phyloP scores from a whole-genome alignment of 371 early-diverging fungal genomes.

The Apophysomyces trapeziformis region DNA sequence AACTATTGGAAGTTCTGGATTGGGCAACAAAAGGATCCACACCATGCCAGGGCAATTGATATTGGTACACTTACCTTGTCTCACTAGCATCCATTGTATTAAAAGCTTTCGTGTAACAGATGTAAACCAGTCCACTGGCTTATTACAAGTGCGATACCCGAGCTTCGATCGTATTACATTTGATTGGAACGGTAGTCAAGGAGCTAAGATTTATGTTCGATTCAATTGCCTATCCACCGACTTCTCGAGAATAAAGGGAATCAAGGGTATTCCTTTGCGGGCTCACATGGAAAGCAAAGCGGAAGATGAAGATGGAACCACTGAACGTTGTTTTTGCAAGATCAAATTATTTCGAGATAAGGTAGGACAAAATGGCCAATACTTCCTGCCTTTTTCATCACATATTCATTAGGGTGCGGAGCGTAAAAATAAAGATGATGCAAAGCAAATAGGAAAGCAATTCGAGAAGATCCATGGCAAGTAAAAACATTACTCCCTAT shows the following conservation, averaged over 20 bases:
- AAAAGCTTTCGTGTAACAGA: conserved; percentile 22
- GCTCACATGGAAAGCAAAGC: conserved; percentile 60
- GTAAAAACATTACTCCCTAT: neutral
- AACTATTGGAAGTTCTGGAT: conserved; percentile 84
- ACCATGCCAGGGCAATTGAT: conserved; percentile 55
- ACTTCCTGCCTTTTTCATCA: neutral
- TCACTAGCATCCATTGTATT: neutral
- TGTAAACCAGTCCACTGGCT: conserved; percentile 39
- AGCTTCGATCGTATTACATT: conserved; percentile 71
- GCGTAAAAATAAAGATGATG: conserved; percentile 54
- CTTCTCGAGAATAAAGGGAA: conserved; percentile 76
- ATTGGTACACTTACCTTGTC: conserved; percentile 30
- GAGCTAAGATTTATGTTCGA: conserved; percentile 64
- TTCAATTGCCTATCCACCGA: conserved; percentile 80
- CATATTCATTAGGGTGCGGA: conserved; percentile 14
- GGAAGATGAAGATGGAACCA: conserved; percentile 10
- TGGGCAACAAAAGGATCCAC: conserved; percentile 62
- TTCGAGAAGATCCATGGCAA: conserved; percentile 16
- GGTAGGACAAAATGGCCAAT: conserved; percentile 29
- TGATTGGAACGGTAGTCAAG: conserved; percentile 69
- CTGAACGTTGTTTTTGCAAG: conserved; percentile 60
- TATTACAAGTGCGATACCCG: conserved; percentile 55
- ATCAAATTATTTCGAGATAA: conserved; percentile 76
- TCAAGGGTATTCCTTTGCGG: conserved; percentile 76
- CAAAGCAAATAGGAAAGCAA: conserved; percentile 19